Base-by-base conservation (phyloP, 2,329 filamentous ascomycete genomes). In the Neurospora sp. region DNA sequence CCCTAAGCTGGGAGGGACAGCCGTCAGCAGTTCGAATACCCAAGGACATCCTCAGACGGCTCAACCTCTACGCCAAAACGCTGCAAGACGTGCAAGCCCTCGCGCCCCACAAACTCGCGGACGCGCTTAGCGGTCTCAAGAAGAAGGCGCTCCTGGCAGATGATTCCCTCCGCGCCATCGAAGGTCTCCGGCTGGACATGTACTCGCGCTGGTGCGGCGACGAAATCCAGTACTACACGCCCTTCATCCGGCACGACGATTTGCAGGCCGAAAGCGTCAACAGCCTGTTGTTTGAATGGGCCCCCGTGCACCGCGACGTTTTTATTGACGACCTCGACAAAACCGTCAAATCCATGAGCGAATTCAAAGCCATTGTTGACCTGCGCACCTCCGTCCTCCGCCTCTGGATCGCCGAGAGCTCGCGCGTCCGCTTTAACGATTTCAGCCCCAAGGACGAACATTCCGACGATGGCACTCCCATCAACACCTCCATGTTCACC, bases 211-310 rank as follows among this genome's bases (percentile, higher is more conserved):
- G 93, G 91, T 91, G 96, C 72, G 86, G 91, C 19, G 89, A 93
- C 8, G 92, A 96, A 71, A 91, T 97, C 57, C 88, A 87, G 66
- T 91, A 91, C 73, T 97, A 96, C 77, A 95, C 89, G 0, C 94
- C 94, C 0, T 97, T 93, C 81, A 91, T 96, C 41, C 89, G 92
- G 38, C 89, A 96, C 75, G 92, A 94, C 73, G 91, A 96, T 73
- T 79, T 92, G 4, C 86, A 89, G 33, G 87, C 85, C 23, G 80
- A 82, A 33, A 85, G 88, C 71, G 87, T 87, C 0, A 84, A 85
- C 57, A 85, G 87, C 2, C 87, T 87, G 78, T 83, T 92, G 15
- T 84, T 84, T 28, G 78, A 77, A 37, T 94, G 91, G 91, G 88
- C 88, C 0, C 83, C 83, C 67, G 83, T 85, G 67, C 88, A 88